Base-by-base conservation (phyloP, 805 yeast genomes). In the Lachancea kluyveri region DNA sequence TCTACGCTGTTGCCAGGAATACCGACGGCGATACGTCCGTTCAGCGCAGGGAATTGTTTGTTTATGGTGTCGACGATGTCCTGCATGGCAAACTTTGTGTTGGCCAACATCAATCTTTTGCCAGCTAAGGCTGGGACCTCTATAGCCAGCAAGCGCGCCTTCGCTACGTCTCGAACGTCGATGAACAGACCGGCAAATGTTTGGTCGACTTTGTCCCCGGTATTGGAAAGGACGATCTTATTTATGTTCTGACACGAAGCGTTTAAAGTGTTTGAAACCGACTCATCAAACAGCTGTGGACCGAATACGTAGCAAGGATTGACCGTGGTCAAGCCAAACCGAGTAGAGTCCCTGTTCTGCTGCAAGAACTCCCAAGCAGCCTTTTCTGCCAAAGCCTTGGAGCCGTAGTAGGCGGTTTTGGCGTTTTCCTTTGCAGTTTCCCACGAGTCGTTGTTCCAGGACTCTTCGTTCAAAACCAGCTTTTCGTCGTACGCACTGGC, bases 81-180 rank as follows among this genome's bases (percentile, higher is more conserved):
- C 36, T 58, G 61, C 17, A 42, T 36, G 12, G 44, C 38, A 33
- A 54, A 48, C 23, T 34, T 34, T 24, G 45, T 51, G n/a, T 31
- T 37, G 4, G 40, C 9, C 18, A 54, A 25, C 3, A 51, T 15
- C 20, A 64, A 45, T 42, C 70, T 58, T 31, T 64, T 39, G 8
- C 57, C 59, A 14, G 40, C 24, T 29, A 45, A 40, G 15, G 60
- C 53, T 20, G 50, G 53, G 30, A 50, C 57, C 43, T 65, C 68
- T 34, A 71, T 59, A 4, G 79, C 75, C 11, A 47, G 41, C 6
- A 72, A 41, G 46, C 78, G 84, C 4, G 78, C 76, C 33, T 46
- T 48, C 6, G 82, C 79, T 21, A 72, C 78, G 46, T 77, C 82
- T 43, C 80, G 62, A 5, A 77, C 81, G 50, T 76, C 79, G 15